A percentile compares a stretch with the other conserved stretches of the same genome.
phyloP scores from a whole-genome alignment of 2,329 filamentous ascomycete species.

The Fusarium sp. region DNA sequence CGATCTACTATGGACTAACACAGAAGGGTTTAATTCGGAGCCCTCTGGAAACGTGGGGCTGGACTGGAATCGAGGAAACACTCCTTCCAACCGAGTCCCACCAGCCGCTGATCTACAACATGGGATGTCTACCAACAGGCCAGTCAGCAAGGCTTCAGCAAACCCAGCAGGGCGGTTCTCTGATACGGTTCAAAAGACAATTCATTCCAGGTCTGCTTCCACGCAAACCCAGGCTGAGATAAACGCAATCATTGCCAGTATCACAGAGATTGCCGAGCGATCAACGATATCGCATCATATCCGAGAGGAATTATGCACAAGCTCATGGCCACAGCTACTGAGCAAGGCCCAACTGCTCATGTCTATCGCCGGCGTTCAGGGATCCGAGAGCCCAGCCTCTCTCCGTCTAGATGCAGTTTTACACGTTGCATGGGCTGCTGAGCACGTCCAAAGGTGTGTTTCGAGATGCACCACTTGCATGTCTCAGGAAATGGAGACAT shows the following conservation, averaged over 20 bases:
- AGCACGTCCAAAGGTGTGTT: constrained; percentile 11
- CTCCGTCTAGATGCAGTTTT: constrained; percentile 11
- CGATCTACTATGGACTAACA: constrained; percentile 14
- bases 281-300: constrained; percentile 6
- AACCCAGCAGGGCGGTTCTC: constrained; percentile 2
- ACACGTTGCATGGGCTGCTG: constrained; percentile 10
- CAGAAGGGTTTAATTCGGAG: constrained; percentile 3
- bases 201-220: background rate
- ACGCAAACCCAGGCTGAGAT: constrained; percentile 3
- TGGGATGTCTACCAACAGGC: constrained; percentile 5
- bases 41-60: constrained; percentile 6
- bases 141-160: constrained; percentile 3
- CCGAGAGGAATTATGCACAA: constrained; percentile 12
- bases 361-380: constrained; percentile 10
- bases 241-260: constrained; percentile 10
- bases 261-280: constrained; percentile 1
- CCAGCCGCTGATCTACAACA: constrained; percentile 8
- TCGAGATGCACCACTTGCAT: constrained; percentile 9
- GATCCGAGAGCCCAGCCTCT: constrained; percentile 8
- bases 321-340: constrained; percentile 9
- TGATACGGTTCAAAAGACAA: constrained; percentile 2
- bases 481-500: constrained; percentile 12
- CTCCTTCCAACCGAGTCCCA: background rate
- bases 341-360: constrained; percentile 12
- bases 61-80: constrained; percentile 8